Evolutionary conservation across 768 basidiomycete species (phyloP).

Genomic region (Neoboletus magnificus): DNA sequence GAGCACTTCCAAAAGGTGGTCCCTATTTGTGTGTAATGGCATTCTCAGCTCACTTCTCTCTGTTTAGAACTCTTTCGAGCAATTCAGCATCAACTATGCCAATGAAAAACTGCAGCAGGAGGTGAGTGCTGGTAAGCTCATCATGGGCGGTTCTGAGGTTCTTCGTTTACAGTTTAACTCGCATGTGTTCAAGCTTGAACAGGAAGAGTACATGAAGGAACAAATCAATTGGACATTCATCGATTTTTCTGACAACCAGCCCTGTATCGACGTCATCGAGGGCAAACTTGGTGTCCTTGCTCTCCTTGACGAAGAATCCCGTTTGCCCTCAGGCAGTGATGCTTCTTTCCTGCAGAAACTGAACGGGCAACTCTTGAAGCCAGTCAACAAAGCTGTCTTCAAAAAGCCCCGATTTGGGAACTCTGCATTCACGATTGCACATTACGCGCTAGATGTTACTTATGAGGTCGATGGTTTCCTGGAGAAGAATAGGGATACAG

Average conservation of each 20-base stretch:
- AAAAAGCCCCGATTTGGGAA: constrained; percentile 99
- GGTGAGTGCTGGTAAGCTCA: constrained; percentile 41
- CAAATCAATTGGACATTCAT: constrained; percentile 99
- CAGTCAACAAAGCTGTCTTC: constrained; percentile 83
- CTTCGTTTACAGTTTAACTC: constrained; percentile 78
- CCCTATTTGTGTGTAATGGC: not conserved
- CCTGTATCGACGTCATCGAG: constrained; percentile 98
- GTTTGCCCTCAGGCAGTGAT: constrained; percentile 90
- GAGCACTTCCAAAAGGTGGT: constrained; percentile 93
- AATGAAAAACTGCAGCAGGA: constrained; percentile 98
- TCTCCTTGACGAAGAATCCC: constrained; percentile 96
- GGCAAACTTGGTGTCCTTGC: constrained; percentile 94
- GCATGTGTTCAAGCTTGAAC: constrained; percentile 98
- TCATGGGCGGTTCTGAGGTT: constrained; percentile 11
- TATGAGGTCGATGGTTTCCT: constrained; percentile 98
- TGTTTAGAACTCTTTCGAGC: constrained; percentile 81
- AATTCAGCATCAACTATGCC: constrained; percentile 99
- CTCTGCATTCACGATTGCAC: constrained; percentile 94
- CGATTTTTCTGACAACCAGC: constrained; percentile 98
- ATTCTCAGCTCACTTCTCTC: constrained; percentile 2
- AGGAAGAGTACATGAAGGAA: constrained; percentile 98
- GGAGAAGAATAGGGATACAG: constrained; percentile 98
- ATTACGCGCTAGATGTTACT: constrained; percentile 97
- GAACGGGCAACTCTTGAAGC: constrained; percentile 77
- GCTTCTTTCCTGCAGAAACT: constrained; percentile 91